A percentile compares a stretch with the other conserved stretches of the same genome.
Evolutionary conservation across 2,329 filamentous ascomycete species (phyloP).

Genomic region (Diaporthe ampelina): DNA sequence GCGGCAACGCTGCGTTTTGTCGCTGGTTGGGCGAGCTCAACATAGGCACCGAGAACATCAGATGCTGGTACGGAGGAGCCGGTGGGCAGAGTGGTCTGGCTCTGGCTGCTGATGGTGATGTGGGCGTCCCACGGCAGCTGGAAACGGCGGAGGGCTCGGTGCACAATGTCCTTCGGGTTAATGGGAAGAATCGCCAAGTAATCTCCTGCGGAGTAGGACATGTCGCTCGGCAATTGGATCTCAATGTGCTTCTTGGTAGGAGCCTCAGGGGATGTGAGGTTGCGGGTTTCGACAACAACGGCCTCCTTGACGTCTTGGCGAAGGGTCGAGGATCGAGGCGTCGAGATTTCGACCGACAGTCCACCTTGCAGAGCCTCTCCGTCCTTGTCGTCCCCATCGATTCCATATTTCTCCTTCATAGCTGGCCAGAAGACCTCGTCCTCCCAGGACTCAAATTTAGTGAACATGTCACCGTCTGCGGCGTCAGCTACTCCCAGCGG

Average conservation of each 20-base stretch:
- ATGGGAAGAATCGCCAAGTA: conserved; percentile 81
- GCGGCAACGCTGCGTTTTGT: conserved; percentile 67
- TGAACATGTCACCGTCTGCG: conserved; percentile 72
- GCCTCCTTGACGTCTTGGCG: conserved; percentile 73
- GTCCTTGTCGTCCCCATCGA: conserved; percentile 36
- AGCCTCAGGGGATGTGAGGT: conserved; percentile 63
- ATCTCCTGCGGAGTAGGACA: conserved; percentile 79
- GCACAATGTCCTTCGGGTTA: conserved; percentile 74
- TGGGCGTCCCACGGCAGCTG: conserved; percentile 77
- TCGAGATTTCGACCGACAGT: conserved; percentile 62
- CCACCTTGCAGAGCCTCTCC: conserved; percentile 47
- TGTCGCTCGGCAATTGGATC: conserved; percentile 74
- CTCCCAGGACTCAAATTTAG: conserved; percentile 74
- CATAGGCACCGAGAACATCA: conserved; percentile 76
- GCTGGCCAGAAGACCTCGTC: conserved; percentile 64
- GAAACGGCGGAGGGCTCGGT: conserved; percentile 74
- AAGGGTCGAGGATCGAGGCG: conserved; percentile 66
- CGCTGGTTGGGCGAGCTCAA: conserved; percentile 79
- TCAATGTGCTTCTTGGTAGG: conserved; percentile 75
- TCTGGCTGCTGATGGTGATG: conserved; percentile 68
- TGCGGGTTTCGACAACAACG: conserved; percentile 65
- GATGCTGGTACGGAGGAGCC: conserved; percentile 70
- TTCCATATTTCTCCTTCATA: conserved; percentile 56
- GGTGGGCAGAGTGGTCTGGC: conserved; percentile 66
- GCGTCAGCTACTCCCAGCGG: conserved; percentile 70